These are phyloP conservation scores for Backusella luteola DNA, from an alignment of 192 early-diverging fungal genomes.

Conservation along the genomic window DNA sequence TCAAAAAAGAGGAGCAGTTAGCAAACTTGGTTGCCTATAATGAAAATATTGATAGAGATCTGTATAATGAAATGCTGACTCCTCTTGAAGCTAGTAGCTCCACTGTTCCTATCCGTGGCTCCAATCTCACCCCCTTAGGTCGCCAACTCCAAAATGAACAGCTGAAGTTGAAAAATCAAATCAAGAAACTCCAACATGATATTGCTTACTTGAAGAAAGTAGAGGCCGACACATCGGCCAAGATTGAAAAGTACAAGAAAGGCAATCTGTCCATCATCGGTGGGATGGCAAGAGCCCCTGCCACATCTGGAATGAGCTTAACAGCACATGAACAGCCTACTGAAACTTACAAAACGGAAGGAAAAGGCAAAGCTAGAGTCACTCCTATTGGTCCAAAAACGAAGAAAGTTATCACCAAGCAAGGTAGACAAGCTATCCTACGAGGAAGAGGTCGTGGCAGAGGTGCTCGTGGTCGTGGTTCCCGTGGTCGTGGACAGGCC, in stretches of 20 bases:
- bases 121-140: background rate
- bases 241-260: no score
- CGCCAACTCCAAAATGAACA: background rate
- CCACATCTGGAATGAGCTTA: no score
- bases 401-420: background rate
- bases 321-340: background rate
- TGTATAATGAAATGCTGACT: background rate
- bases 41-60: background rate
- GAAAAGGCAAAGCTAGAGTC: background rate
- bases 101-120: background rate
- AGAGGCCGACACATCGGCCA: no score
- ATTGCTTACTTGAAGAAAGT: background rate
- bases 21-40: background rate
- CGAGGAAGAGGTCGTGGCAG: background rate
- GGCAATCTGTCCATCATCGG: no score
- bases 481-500: background rate
- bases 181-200: background rate
- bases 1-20: background rate
- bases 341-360: background rate
- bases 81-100: background rate
- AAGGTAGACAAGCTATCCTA: background rate
- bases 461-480: background rate
- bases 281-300: background rate
- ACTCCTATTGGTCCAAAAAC: background rate
- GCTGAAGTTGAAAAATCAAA: background rate